phyloP scores from a whole-genome alignment of 169 alveolate genomes.

The Plasmodium chabaudi region DNA sequence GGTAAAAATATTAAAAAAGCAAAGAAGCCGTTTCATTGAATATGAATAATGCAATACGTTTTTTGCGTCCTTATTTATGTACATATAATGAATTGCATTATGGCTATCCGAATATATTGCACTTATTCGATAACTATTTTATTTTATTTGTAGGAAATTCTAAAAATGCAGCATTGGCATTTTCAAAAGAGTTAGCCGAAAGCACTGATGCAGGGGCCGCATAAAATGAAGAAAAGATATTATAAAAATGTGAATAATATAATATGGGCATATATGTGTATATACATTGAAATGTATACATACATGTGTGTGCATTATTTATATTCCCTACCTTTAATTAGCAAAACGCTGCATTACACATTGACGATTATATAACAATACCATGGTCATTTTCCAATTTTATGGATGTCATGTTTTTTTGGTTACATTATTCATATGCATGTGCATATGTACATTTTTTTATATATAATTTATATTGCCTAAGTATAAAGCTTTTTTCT shows the following conservation, averaged over 20 bases:
- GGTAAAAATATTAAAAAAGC: conserved; percentile 3
- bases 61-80: not conserved
- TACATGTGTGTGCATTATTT: not conserved
- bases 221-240: not conserved
- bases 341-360: too few relatives aligned
- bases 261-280: not conserved
- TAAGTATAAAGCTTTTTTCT: too few relatives aligned
- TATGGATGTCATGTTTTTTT: too few relatives aligned
- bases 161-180: conserved; percentile 57
- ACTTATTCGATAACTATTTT: not conserved
- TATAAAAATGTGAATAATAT: not conserved
- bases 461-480: too few relatives aligned
- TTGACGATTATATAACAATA: too few relatives aligned
- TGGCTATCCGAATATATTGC: not conserved
- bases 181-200: conserved; percentile 66
- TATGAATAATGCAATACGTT: not conserved
- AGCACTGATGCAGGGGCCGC: not conserved
- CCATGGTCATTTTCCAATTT: too few relatives aligned
- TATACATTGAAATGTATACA: not conserved
- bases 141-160: conserved; percentile 45
- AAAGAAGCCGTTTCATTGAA: not conserved
- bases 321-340: not conserved
- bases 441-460: too few relatives aligned
- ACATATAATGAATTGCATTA: not conserved
- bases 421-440: too few relatives aligned